Base-by-base conservation (phyloP, 1,284 basidiomycete genomes). In the Phellinidium pouzarii region DNA sequence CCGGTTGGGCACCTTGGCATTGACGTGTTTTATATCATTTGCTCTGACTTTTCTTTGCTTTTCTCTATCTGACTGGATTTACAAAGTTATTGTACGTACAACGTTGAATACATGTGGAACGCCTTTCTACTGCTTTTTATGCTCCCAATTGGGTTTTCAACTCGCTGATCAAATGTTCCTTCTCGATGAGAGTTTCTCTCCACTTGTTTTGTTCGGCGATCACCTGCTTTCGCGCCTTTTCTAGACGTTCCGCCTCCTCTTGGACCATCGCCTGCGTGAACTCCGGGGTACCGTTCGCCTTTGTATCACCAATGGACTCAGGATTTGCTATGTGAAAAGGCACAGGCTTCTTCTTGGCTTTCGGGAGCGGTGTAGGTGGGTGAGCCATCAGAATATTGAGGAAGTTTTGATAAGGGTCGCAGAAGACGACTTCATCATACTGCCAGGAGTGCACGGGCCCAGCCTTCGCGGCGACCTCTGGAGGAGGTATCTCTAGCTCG, bases 351-450 rank as follows among this genome's bases (percentile, higher is more conserved):
- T 79, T 72, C 54, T 78, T 82, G 14, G 68, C 69, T 55, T 80
- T 83, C 0, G 88, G 87, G 0, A 96, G 71, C 3, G 84, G 84
- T 0, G 90, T 94, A 0, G 94, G 94, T 0, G 92, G 86, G 63
- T 95, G 79, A 3, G 78, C 74, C 0, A 85, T 84, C 45, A 99
- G 79, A 52, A 91, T 78, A 61, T 86, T 82, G 61, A 97, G 80
- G 71, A 99, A 95, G 25, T 84, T 75, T 56, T 92, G 84, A 57
- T 87, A 92, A 1, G 96, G 96, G 63, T 99, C 95, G 59, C 84
- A 83, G 71, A 99, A 99, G 44, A 99, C 92, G 56, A 99, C 80
- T 65, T 99, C 96, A 66, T 99, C 96, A 71, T 99, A 99, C 64
- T 98, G 94, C 95, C 96, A 99, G 0, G 93, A 91, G 66, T 98